These are phyloP conservation scores for Ascochyta lentis DNA, from an alignment of 2,329 filamentous ascomycete genomes.

Conservation along the genomic window DNA sequence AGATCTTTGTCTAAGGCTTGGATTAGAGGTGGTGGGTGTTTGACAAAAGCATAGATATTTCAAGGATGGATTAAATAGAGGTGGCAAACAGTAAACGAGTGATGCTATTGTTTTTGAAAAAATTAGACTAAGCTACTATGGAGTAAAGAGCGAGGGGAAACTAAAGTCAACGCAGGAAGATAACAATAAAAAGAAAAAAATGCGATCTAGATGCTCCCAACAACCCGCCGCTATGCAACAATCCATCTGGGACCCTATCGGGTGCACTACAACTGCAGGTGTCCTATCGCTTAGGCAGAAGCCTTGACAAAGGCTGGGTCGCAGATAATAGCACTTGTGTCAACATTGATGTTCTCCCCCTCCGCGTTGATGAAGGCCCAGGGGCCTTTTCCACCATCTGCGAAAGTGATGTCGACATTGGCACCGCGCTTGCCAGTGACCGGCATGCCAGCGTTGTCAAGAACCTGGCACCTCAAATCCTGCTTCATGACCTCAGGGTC, in stretches of 20 bases:
- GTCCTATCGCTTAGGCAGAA: background rate
- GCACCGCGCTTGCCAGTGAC: constrained; percentile 19
- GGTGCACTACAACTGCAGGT: background rate
- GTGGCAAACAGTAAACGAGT: background rate
- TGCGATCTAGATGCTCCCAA: background rate
- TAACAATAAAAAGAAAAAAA: background rate
- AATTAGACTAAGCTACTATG: background rate
- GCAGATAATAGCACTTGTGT: constrained; percentile 22
- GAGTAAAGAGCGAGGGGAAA: background rate
- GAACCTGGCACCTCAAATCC: constrained; percentile 23
- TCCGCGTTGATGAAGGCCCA: constrained; percentile 21
- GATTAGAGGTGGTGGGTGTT: too few species aligned
- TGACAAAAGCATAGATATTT: too few species aligned
- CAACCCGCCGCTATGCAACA: constrained; percentile 2
- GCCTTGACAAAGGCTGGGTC: constrained; percentile 22
- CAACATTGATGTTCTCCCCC: constrained; percentile 2
- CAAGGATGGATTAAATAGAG: too few species aligned
- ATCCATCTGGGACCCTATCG: background rate
- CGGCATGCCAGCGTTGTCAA: constrained; percentile 15
- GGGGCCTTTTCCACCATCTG: constrained; percentile 19
- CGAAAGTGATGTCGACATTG: constrained; percentile 26
- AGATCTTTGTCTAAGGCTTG: too few species aligned
- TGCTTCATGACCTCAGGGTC: constrained; percentile 14
- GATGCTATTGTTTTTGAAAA: background rate
- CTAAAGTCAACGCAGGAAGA: background rate